phyloP scores from a whole-genome alignment of 139 green algal genomes.

The Gonium pectorale region DNA sequence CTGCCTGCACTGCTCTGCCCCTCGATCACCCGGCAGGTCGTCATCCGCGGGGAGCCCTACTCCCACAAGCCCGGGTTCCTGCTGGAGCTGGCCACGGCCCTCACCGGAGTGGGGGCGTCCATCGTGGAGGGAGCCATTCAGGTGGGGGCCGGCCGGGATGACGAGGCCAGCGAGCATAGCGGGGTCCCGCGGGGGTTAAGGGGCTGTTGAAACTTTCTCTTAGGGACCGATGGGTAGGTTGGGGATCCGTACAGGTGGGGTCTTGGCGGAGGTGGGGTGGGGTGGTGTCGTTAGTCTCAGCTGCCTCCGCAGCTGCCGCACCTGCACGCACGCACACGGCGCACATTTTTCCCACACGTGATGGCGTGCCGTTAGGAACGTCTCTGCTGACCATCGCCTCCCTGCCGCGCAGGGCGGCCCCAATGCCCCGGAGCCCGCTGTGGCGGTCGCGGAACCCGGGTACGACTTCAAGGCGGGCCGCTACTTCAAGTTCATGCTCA shows the following conservation, averaged over 20 bases:
- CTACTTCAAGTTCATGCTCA: slow-evolving; percentile 39
- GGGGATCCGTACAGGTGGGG: too few species aligned
- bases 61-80: slow-evolving; percentile 37
- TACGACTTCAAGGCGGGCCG: background rate
- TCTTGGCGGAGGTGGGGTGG: too few species aligned
- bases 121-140: slow-evolving; percentile 30
- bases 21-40: background rate
- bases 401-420: too few species aligned
- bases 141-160: too few species aligned
- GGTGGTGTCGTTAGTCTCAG: too few species aligned
- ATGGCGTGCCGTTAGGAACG: too few species aligned
- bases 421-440: background rate
- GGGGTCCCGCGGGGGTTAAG: too few species aligned
- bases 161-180: background rate
- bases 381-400: too few species aligned
- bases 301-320: too few species aligned
- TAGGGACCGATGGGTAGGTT: too few species aligned
- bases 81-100: slow-evolving; percentile 29
- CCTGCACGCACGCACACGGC: background rate
- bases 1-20: background rate
- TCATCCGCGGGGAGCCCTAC: slow-evolving; percentile 24
- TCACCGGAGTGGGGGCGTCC: background rate
- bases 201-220: too few species aligned
- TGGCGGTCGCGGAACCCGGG: background rate
- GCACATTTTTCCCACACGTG: too few species aligned